A percentile compares a stretch with the other conserved stretches of the same genome.
Conservation (phyloP, 1,139 yeast genomes). For the Zygosaccharomyces sapae region DNA sequence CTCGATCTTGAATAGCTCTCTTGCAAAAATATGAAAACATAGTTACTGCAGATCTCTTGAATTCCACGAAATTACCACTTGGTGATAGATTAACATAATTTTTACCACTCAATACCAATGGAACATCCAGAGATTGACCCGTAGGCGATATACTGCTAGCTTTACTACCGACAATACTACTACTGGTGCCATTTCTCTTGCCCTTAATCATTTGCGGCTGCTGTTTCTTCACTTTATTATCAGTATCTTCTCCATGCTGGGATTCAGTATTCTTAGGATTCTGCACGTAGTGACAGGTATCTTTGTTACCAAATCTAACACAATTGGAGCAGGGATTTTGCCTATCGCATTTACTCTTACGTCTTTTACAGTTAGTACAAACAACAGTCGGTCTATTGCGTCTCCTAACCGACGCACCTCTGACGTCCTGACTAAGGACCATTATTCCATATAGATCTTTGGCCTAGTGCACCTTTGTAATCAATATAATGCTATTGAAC, state of each 20-base stretch:
- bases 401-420: conserved; percentile 13
- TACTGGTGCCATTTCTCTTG: background rate
- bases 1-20: conserved; percentile 28
- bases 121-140: background rate
- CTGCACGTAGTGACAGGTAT: conserved; percentile 24
- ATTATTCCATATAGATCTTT: background rate
- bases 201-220: background rate
- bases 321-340: conserved; percentile 36
- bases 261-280: background rate
- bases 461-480: background rate
- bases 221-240: background rate
- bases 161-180: background rate
- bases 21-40: conserved; percentile 26
- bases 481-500: background rate
- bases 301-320: conserved; percentile 24
- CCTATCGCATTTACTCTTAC: conserved; percentile 39
- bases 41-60: conserved; percentile 32
- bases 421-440: background rate
- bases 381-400: conserved; percentile 34
- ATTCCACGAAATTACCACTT: conserved; percentile 22
- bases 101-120: background rate
- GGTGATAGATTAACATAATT: conserved; percentile 27
- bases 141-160: background rate
- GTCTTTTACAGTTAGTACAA: conserved; percentile 38
- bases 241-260: background rate